A percentile compares a stretch with the other conserved stretches of the same genome.
These are phyloP conservation scores for Fomes fomentarius DNA, from an alignment of 1,284 basidiomycete genomes.

Conservation along the genomic window DNA sequence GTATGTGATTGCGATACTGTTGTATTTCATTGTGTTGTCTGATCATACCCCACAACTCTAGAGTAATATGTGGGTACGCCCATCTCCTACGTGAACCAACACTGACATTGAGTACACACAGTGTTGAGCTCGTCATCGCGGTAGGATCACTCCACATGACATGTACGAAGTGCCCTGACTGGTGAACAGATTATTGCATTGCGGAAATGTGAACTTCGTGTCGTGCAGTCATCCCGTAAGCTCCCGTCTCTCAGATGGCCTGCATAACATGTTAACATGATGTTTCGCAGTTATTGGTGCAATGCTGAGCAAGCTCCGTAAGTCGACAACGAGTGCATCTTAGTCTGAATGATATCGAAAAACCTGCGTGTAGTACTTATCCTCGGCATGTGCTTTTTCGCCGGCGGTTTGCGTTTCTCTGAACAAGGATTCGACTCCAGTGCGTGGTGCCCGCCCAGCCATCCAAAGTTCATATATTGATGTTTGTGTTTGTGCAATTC, in stretches of 20 bases:
- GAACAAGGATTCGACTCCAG: conserved; percentile 80
- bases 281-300: conserved; percentile 69
- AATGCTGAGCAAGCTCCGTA: conserved; percentile 77
- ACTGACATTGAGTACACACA: conserved; percentile 30
- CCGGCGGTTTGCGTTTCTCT: conserved; percentile 75
- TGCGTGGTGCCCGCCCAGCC: conserved; percentile 43
- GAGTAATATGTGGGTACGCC: conserved; percentile 65
- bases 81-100: not conserved
- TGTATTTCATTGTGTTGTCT: not conserved
- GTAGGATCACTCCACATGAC: conserved; percentile 41
- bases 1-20: conserved; percentile 45
- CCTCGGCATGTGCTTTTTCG: conserved; percentile 81
- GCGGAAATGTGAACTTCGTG: conserved; percentile 80
- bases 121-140: conserved; percentile 75
- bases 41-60: conserved; percentile 32
- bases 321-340: too few species aligned
- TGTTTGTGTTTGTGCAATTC: too few species aligned
- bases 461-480: too few species aligned
- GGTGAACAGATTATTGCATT: conserved; percentile 70
- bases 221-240: conserved; percentile 76
- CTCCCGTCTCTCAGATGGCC: not conserved
- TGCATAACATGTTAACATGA: not conserved
- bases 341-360: not conserved
- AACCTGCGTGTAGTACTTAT: conserved; percentile 38
- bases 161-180: not conserved